These are phyloP conservation scores for Magnusiomyces ingens DNA, from an alignment of 1,139 yeast species.

Conservation along the genomic window DNA sequence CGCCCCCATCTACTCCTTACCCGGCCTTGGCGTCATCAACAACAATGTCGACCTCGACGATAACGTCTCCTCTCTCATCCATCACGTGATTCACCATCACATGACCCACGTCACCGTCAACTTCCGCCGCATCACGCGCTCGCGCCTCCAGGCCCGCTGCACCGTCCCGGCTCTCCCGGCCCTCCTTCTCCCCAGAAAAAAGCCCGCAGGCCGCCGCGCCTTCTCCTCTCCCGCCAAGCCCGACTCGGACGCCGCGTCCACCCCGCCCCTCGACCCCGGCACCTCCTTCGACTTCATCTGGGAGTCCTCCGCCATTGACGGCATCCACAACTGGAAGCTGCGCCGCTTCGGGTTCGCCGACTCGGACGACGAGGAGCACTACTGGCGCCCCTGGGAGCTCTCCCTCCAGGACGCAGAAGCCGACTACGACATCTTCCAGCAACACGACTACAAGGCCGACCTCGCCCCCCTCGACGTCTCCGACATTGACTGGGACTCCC, in stretches of 20 bases:
- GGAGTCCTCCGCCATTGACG: constrained; percentile 24
- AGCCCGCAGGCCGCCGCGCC: neutral
- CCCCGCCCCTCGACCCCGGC: neutral
- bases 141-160: constrained; percentile 22
- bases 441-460: constrained; percentile 14
- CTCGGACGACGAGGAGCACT: constrained; percentile 26
- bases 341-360: constrained; percentile 22
- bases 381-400: constrained; percentile 26
- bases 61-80: too few relatives aligned
- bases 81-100: too few relatives aligned
- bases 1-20: too few relatives aligned
- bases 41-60: too few relatives aligned
- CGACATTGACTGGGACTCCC: constrained; percentile 12
- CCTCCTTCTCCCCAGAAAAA: neutral
- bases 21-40: too few relatives aligned
- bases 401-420: constrained; percentile 21
- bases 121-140: constrained; percentile 19
- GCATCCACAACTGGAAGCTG: constrained; percentile 21
- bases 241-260: neutral
- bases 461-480: constrained; percentile 8
- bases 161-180: constrained; percentile 13
- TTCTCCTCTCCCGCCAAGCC: neutral
- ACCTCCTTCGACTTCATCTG: constrained; percentile 23
- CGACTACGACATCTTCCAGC: constrained; percentile 16
- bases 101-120: neutral